phyloP scores from a whole-genome alignment of 768 basidiomycete species.

The Hemileccinum impolitum region DNA sequence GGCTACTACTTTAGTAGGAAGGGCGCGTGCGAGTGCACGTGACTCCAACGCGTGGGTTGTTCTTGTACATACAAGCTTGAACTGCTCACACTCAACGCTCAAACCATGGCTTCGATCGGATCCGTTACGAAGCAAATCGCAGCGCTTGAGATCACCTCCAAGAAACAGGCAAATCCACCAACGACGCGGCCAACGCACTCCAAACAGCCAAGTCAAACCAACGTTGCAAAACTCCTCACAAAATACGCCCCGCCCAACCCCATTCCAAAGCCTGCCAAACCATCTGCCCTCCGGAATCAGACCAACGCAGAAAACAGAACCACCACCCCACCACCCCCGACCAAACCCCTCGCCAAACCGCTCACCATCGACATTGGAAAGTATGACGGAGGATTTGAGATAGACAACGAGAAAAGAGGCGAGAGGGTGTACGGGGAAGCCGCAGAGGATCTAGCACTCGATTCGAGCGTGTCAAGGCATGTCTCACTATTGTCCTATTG shows the following conservation, averaged over 20 bases:
- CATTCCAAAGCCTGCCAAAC: conserved; percentile 27
- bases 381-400: conserved; percentile 97
- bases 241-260: conserved; percentile 71
- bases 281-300: conserved; percentile 45
- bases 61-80: too few relatives aligned
- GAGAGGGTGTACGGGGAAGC: conserved; percentile 72
- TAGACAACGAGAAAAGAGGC: conserved; percentile 80
- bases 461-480: conserved; percentile 72
- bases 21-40: too few relatives aligned
- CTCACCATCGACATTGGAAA: conserved; percentile 68
- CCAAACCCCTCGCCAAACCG: conserved; percentile 20
- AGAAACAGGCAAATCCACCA: conserved; percentile 39
- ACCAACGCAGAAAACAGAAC: conserved; percentile 24
- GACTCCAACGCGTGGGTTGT: too few relatives aligned
- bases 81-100: background rate
- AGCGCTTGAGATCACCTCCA: conserved; percentile 59
- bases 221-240: conserved; percentile 67
- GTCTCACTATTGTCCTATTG: conserved; percentile 18
- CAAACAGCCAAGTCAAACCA: conserved; percentile 58
- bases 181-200: conserved; percentile 33
- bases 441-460: conserved; percentile 77
- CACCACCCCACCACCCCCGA: conserved; percentile 24
- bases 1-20: too few relatives aligned
- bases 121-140: conserved; percentile 65
- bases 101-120: conserved; percentile 45